phyloP scores from a whole-genome alignment of 108 stramenopile genomes.

The Pseudonitzschia pungens region DNA sequence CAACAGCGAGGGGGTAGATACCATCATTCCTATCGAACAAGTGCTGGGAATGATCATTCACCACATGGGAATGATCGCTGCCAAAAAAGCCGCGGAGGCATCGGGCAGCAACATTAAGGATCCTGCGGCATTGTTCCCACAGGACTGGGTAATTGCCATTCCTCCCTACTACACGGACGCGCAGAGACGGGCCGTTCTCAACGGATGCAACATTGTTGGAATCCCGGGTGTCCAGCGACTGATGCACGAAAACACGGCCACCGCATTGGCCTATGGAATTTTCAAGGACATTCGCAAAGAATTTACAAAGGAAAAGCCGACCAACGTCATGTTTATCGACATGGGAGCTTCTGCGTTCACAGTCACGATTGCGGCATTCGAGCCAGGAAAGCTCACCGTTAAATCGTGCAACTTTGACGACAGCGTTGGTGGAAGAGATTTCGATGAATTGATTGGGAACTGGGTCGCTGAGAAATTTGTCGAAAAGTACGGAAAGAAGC shows the following conservation, averaged over 20 bases:
- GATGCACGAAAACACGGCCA: constrained; percentile 95
- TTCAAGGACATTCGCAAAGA: constrained; percentile 95
- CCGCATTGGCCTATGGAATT: constrained; percentile 97
- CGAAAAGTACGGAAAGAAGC: constrained; percentile 80
- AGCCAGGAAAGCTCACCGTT: constrained; percentile 89
- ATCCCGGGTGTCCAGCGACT: constrained; percentile 88
- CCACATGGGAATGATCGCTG: constrained; percentile 87
- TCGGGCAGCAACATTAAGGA: constrained; percentile 31
- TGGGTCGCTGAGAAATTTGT: constrained; percentile 90
- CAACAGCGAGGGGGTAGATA: constrained; percentile 53
- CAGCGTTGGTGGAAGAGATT: constrained; percentile 91
- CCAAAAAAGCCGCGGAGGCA: constrained; percentile 62
- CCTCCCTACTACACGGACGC: constrained; percentile 95
- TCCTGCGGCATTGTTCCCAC: constrained; percentile 55
- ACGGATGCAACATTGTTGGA: constrained; percentile 90
- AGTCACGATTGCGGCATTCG: constrained; percentile 90
- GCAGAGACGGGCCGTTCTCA: constrained; percentile 88
- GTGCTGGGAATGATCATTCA: constrained; percentile 91
- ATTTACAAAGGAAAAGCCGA: constrained; percentile 74
- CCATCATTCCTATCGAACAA: constrained; percentile 79
- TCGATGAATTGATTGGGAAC: constrained; percentile 88
- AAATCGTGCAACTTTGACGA: constrained; percentile 78
- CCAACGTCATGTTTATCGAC: constrained; percentile 92
- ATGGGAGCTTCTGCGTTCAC: constrained; percentile 92
- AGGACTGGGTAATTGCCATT: constrained; percentile 93